Percentiles rank a stretch among this genome's conserved stretches.
phyloP scores from a whole-genome alignment of 495 filamentous ascomycete genomes.

The Penicillium soppii region DNA sequence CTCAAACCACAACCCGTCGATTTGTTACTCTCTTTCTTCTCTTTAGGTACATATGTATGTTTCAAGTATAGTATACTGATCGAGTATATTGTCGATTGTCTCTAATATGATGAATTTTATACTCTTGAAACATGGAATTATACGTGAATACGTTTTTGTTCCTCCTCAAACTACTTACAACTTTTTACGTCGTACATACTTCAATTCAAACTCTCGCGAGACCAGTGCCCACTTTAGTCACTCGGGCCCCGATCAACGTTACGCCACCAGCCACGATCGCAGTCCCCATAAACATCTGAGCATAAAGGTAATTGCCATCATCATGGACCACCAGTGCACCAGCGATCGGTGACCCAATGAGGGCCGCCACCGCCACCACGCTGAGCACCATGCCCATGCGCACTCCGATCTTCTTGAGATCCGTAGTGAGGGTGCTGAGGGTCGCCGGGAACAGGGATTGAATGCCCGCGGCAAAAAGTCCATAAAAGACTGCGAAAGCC shows the following conservation, averaged over 20 bases:
- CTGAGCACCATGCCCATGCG: constrained; percentile 80
- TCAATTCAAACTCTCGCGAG: constrained; percentile 21
- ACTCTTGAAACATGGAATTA: too few relatives aligned
- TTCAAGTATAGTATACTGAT: background rate
- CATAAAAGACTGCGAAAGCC: constrained; percentile 61
- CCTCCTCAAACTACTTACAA: too few relatives aligned
- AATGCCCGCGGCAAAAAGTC: constrained; percentile 62
- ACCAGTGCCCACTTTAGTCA: constrained; percentile 37
- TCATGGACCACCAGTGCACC: constrained; percentile 56
- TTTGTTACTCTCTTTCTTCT: constrained; percentile 2
- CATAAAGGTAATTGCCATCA: constrained; percentile 54
- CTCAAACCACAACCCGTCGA: background rate
- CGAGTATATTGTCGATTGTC: too few relatives aligned
- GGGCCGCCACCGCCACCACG: constrained; percentile 67
- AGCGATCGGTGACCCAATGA: constrained; percentile 75
- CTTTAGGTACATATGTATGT: background rate
- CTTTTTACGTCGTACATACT: background rate
- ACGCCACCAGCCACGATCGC: constrained; percentile 49
- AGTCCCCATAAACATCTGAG: constrained; percentile 54
- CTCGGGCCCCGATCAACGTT: constrained; percentile 47
- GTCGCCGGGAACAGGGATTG: constrained; percentile 65
- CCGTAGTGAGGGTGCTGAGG: constrained; percentile 59
- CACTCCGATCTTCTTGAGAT: constrained; percentile 66
- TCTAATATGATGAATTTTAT: too few relatives aligned
- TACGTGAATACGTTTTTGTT: too few relatives aligned